phyloP scores from a whole-genome alignment of 1,284 basidiomycete genomes.

The Cryptococcus jaspeensis region DNA sequence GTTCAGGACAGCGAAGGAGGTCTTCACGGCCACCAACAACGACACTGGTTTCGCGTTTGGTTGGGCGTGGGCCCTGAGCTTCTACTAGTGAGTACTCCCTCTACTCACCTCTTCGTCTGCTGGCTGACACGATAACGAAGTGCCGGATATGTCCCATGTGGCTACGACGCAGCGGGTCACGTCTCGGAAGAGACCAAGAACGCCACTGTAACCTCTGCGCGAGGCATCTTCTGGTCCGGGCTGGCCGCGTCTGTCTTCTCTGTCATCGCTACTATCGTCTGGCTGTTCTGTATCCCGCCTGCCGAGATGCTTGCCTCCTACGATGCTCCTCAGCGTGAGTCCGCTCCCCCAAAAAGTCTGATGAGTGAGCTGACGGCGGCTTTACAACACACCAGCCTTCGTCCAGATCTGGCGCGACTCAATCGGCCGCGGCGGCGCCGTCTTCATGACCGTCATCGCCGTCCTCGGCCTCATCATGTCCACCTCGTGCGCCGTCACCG shows the following conservation, averaged over 20 bases:
- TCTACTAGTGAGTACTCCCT: constrained; percentile 71
- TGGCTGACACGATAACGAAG: too few relatives aligned
- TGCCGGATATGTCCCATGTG: constrained; percentile 33
- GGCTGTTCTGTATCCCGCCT: constrained; percentile 79
- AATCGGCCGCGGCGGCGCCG: constrained; percentile 68
- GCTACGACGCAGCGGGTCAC: constrained; percentile 83
- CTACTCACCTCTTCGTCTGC: too few relatives aligned
- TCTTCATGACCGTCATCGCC: constrained; percentile 80
- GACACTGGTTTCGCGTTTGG: constrained; percentile 71
- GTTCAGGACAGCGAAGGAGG: constrained; percentile 53
- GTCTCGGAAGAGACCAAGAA: constrained; percentile 87
- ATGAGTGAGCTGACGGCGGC: too few relatives aligned
- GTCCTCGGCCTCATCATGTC: constrained; percentile 71
- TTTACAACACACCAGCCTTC: constrained; percentile 54
- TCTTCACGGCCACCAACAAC: constrained; percentile 76
- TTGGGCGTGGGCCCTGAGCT: constrained; percentile 42
- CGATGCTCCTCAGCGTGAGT: constrained; percentile 66
- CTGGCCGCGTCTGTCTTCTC: constrained; percentile 71
- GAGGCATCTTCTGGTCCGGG: constrained; percentile 72
- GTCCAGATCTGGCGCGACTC: constrained; percentile 76
- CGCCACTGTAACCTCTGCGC: constrained; percentile 73
- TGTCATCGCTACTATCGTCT: constrained; percentile 72
- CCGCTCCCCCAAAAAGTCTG: too few relatives aligned
- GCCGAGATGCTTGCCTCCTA: constrained; percentile 69
- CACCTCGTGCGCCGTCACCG: constrained; percentile 77